Evolutionary conservation across 495 filamentous ascomycete genomes (phyloP).

Genomic region (Trichoderma asperelloides): DNA sequence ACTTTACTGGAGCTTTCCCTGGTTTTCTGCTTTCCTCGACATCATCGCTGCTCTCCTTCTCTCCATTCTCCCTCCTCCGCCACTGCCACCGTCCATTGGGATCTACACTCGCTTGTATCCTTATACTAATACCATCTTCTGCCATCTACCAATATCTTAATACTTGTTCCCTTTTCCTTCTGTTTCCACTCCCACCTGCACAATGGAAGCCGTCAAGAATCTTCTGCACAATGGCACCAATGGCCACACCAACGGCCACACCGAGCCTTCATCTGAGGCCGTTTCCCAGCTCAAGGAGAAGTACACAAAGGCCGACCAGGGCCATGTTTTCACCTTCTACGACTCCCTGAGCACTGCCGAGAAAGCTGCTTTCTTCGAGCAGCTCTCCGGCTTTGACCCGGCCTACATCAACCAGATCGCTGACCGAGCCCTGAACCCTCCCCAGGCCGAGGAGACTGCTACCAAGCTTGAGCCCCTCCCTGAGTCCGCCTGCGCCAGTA

Average conservation of each 20-base stretch:
- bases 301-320: constrained; percentile 73
- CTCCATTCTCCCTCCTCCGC: not conserved
- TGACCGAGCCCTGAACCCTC: constrained; percentile 60
- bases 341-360: constrained; percentile 64
- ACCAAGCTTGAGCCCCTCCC: constrained; percentile 73
- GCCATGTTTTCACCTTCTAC: constrained; percentile 86
- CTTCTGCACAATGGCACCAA: not conserved
- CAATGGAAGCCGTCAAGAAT: constrained; percentile 7
- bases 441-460: constrained; percentile 19
- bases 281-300: constrained; percentile 66
- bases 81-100: not conserved
- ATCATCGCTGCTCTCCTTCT: not conserved
- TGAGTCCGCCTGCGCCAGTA: constrained; percentile 77
- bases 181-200: not conserved
- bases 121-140: not conserved
- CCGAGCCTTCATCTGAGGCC: constrained; percentile 55
- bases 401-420: constrained; percentile 74
- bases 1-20: not conserved
- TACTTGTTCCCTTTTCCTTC: not conserved
- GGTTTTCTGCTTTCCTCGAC: not conserved
- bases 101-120: not conserved
- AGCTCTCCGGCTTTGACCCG: constrained; percentile 73
- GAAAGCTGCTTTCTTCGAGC: constrained; percentile 70
- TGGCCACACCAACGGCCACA: not conserved
- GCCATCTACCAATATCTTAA: not conserved